Percentiles rank a stretch among this genome's conserved stretches.
Conservation (phyloP, 768 basidiomycete genomes). For the Suillus subalutaceus region DNA sequence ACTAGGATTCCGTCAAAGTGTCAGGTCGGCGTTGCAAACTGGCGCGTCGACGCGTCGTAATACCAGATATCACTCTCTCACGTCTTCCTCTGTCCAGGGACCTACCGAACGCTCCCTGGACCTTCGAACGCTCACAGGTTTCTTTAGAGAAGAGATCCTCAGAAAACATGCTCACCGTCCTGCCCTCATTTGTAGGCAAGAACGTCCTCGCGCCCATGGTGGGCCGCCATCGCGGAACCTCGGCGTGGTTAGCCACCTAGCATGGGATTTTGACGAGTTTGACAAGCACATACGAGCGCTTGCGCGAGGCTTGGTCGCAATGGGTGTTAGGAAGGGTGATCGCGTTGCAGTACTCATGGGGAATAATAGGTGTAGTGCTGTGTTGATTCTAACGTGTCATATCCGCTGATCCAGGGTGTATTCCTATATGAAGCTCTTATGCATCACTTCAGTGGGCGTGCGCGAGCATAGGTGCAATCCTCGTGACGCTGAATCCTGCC, state of each 20-base stretch:
- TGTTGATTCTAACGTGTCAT: background rate
- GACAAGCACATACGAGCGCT: slow-evolving; percentile 65
- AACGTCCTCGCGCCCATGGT: slow-evolving; percentile 58
- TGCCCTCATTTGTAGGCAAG: slow-evolving; percentile 67
- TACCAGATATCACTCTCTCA: slow-evolving; percentile 26
- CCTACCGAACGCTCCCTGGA: slow-evolving; percentile 58
- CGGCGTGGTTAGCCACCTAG: slow-evolving; percentile 51
- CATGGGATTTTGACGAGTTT: slow-evolving; percentile 78
- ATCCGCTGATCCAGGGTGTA: background rate
- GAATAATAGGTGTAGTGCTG: slow-evolving; percentile 66
- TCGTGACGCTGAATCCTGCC: slow-evolving; percentile 84
- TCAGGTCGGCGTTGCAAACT: too few relatives aligned
- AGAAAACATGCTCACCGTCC: slow-evolving; percentile 49
- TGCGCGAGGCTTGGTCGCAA: slow-evolving; percentile 64
- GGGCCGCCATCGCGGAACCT: slow-evolving; percentile 61
- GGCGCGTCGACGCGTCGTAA: slow-evolving; percentile 14
- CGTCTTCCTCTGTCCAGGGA: slow-evolving; percentile 60
- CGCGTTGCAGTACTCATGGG: slow-evolving; percentile 84
- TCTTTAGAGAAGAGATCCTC: slow-evolving; percentile 62
- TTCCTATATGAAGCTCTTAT: slow-evolving; percentile 56
- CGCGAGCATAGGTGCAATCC: slow-evolving; percentile 80
- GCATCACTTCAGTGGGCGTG: slow-evolving; percentile 86
- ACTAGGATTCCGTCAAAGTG: background rate
- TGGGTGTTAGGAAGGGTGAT: slow-evolving; percentile 78
- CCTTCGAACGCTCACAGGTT: slow-evolving; percentile 58